These are phyloP conservation scores for Eimeria falciformis DNA, from an alignment of 169 alveolate species.

Conservation along the genomic window DNA sequence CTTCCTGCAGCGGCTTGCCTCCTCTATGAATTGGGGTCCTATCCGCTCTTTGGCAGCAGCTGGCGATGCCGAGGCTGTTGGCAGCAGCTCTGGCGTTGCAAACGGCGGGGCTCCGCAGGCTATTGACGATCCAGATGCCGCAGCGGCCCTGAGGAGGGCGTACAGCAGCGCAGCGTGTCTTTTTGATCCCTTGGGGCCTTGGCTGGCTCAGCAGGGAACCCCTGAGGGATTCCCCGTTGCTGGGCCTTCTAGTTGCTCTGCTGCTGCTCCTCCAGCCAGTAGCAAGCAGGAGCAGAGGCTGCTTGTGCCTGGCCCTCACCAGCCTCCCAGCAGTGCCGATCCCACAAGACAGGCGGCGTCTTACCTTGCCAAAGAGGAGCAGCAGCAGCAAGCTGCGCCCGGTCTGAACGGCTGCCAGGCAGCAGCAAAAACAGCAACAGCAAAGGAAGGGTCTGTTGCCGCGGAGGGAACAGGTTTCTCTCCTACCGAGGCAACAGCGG, in stretches of 20 bases:
- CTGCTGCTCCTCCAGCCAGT: conserved; percentile 34
- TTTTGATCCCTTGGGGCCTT: conserved; percentile 7
- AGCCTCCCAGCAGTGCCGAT: not conserved
- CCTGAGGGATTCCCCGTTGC: too few species aligned
- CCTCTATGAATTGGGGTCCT: not conserved
- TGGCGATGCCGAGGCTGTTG: conserved; percentile 8
- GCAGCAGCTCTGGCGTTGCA: not conserved
- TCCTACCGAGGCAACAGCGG: not conserved
- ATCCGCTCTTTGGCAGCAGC: not conserved
- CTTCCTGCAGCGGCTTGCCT: conserved; percentile 7
- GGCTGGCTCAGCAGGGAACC: not conserved
- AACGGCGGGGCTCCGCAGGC: too few species aligned
- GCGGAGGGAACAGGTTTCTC: not conserved
- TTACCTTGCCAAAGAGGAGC: not conserved
- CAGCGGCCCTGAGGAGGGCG: conserved; percentile 24
- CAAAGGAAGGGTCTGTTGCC: not conserved
- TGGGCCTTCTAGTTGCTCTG: too few species aligned
- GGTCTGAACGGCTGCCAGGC: not conserved
- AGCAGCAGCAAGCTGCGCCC: conserved; percentile 31
- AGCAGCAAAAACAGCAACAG: conserved; percentile 4
- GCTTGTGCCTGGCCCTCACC: conserved; percentile 31
- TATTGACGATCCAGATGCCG: not conserved
- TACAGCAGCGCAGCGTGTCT: conserved; percentile 45
- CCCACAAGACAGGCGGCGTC: not conserved
- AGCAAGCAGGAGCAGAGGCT: conserved; percentile 25